Evolutionary conservation across 78 protist species (phyloP), one percentile per base, ranked within the genome.

Genomic region (Planoprotostelium fungivorum): DNA sequence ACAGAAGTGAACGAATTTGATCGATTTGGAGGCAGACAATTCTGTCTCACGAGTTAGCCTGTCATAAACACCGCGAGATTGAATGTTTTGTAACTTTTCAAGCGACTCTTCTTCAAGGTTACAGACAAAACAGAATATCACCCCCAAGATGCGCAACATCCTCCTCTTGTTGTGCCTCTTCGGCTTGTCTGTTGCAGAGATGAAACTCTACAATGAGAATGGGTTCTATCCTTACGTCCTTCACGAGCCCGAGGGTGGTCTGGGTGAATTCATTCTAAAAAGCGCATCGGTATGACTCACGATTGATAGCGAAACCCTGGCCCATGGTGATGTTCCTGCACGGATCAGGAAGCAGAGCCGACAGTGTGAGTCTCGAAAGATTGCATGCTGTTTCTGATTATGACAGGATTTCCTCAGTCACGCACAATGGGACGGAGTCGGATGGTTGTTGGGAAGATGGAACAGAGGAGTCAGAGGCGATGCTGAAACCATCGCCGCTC

Each of bases 361-460:
- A 51, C 16, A 51, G 16, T 16, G 73, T 51, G 73, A 51, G 73
- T 51, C 73, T 51, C 73, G 31, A 5, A 25, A 5, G 5, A 51
- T 51, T 5, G 5, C 73, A 51, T 51, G 73, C n/a, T n/a, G 73
- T 51, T 16, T 51, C 73, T 51, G 16, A 51, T 25, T 16, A 25
- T 51, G 31, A 5, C 5, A 51, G 73, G 73, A 51, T 51, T 51
- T 51, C 73, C 73, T 51, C 73, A 51, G 16, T 16, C 73, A 51
- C 16, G 73, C 73, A 51, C 73, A 51, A 51, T 51, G 73, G 73
- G 73, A 51, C 73, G 73, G 73, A 51, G 73, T 51, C 73, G 73
- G 73, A 51, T 51, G 73, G 73, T 16, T 51, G 5, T 51, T 51
- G 73, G 73, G 73, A 51, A 51, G 73, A 51, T 51, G 73, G 73